Evolutionary conservation across 208 protist species (phyloP).

Genomic region (Trypanosoma platydactyli): DNA sequence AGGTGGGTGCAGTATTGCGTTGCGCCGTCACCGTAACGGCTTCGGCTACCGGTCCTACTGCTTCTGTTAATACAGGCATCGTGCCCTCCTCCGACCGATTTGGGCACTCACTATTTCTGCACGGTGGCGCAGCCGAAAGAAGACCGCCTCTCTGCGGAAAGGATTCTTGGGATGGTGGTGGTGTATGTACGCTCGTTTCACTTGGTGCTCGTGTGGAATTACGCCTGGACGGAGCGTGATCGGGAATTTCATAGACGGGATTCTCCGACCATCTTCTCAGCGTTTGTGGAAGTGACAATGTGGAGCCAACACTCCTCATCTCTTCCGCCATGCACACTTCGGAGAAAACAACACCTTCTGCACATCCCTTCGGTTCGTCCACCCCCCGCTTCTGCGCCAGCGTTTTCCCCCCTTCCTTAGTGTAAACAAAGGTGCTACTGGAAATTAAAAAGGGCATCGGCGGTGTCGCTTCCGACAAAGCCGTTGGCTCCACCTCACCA

Average conservation of each 20-base stretch:
- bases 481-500: slow-evolving; percentile 6
- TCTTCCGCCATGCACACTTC: not conserved
- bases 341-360: not conserved
- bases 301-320: not conserved
- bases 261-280: slow-evolving; percentile 16
- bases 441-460: slow-evolving; percentile 15
- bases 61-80: too few species aligned
- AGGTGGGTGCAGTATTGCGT: too few species aligned
- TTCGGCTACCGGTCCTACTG: too few species aligned
- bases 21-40: too few species aligned
- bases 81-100: too few species aligned
- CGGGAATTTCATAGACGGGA: slow-evolving; percentile 21
- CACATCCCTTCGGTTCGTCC: not conserved
- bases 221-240: slow-evolving; percentile 12
- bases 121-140: not conserved
- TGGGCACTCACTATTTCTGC: too few species aligned
- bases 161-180: not conserved
- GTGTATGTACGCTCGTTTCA: not conserved
- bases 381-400: not conserved
- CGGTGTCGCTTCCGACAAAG: not conserved
- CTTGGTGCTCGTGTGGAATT: slow-evolving; percentile 17
- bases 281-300: not conserved
- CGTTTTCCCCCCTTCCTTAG: not conserved
- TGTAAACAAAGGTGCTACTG: slow-evolving; percentile 17
- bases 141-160: not conserved